These are phyloP conservation scores for Cadophora gregata DNA, from an alignment of 2,329 filamentous ascomycete genomes.

Conservation along the genomic window DNA sequence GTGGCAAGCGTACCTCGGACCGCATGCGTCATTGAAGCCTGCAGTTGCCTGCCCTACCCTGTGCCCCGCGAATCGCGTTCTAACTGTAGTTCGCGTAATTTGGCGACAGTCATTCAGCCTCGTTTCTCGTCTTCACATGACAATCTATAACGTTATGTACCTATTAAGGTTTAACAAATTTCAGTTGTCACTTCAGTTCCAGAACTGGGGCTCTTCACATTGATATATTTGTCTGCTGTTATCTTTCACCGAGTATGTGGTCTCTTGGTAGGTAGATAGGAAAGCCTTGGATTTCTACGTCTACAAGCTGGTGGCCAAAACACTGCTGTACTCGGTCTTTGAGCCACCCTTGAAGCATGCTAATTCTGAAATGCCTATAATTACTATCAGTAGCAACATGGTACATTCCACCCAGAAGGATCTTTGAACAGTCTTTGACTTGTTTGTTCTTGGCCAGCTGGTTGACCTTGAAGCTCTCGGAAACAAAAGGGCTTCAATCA, in stretches of 20 bases:
- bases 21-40: conserved; percentile 15
- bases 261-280: too few relatives aligned
- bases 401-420: too few relatives aligned
- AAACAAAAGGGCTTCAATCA: too few relatives aligned
- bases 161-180: not conserved
- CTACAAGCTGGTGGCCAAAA: too few relatives aligned
- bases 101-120: conserved; percentile 7
- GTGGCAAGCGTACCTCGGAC: conserved; percentile 12
- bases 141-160: not conserved
- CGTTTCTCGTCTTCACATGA: conserved; percentile 16
- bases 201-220: not conserved
- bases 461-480: not conserved
- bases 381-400: too few relatives aligned
- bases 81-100: not conserved
- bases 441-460: not conserved
- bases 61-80: conserved; percentile 9
- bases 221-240: not conserved
- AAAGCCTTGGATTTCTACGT: not conserved
- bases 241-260: too few relatives aligned
- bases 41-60: too few relatives aligned
- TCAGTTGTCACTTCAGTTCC: not conserved
- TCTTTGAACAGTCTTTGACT: not conserved
- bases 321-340: too few relatives aligned
- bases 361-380: too few relatives aligned
- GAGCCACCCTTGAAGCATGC: too few relatives aligned